Evolutionary conservation across 1,284 basidiomycete species (phyloP).

Genomic region (Apiotrichum porosum): DNA sequence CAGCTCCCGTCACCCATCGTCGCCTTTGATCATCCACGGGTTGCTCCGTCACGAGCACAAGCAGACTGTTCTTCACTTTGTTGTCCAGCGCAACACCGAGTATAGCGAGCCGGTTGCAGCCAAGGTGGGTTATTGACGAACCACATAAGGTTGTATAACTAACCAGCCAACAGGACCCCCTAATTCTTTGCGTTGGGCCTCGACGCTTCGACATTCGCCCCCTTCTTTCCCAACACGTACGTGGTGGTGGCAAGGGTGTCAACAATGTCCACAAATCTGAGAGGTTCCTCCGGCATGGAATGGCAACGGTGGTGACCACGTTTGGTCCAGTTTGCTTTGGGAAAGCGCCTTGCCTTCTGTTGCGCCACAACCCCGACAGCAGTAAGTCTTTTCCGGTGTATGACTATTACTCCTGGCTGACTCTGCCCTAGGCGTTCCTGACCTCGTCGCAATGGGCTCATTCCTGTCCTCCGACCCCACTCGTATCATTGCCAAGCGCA

Average conservation of each 20-base stretch:
- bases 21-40: slow-evolving; percentile 72
- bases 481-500: slow-evolving; percentile 84
- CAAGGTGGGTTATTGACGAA: slow-evolving; percentile 58
- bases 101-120: slow-evolving; percentile 81
- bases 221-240: slow-evolving; percentile 85
- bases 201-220: slow-evolving; percentile 79
- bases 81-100: slow-evolving; percentile 92
- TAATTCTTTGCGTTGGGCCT: slow-evolving; percentile 84
- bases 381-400: not conserved
- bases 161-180: slow-evolving; percentile 60
- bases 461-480: slow-evolving; percentile 87
- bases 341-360: slow-evolving; percentile 68
- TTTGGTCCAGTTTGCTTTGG: slow-evolving; percentile 90
- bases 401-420: no score
- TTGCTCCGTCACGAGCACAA: slow-evolving; percentile 95
- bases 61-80: slow-evolving; percentile 86
- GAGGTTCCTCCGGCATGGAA: slow-evolving; percentile 79
- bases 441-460: slow-evolving; percentile 84
- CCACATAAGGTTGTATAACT: not conserved
- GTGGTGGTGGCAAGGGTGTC: slow-evolving; percentile 78
- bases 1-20: slow-evolving; percentile 47
- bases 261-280: slow-evolving; percentile 99
- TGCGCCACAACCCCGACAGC: slow-evolving; percentile 35
- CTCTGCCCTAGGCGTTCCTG: slow-evolving; percentile 56
- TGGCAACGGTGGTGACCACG: slow-evolving; percentile 74